Base-by-base conservation (phyloP, 2,329 filamentous ascomycete genomes). In the Diaporthe citrichinensis region DNA sequence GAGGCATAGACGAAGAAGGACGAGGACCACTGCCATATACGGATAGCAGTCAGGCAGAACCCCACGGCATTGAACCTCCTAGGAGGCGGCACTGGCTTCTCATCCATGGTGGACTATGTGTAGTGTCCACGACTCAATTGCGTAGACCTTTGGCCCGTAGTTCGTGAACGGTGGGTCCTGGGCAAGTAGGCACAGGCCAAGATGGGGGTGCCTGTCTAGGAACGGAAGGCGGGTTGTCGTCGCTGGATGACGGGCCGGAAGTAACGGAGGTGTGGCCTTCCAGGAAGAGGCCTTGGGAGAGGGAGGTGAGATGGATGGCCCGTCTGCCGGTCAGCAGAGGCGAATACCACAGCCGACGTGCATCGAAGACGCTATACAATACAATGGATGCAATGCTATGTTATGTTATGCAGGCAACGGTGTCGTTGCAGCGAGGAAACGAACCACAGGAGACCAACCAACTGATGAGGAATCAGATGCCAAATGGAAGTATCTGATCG, bases 1-100 rank as follows among this genome's bases (percentile, higher is more conserved):
- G 76, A 78, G 74, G 68, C 73, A 71, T 72, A 77, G 49, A 78
- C 76, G 69, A 78, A 74, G 53, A 92, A 74, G 14, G 79, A 78
- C 25, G 78, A 80, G 55, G 65, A 67, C 57, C 77, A 78, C 57
- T 81, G 80, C 72, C 78, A 78, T n/a, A 78, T 57, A 17, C 80
- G 74, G 65, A 80, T 61, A 17, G 59, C 69, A 1, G 77, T 72
- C 25, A 78, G 61, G 65, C 74, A 71, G 28, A 79, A 71, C 58
- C 59, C 77, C 20, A 78, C 73, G 59, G 76, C 78, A 49, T 76
- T 75, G 76, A 31, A 69, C 74, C 53, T 74, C 49, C 55, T 73
- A 23, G 65, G 41, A 36, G 71, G 46, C 28, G 65, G 58, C 28
- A 72, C 31, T n/a, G 34, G 28, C 34, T 71, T 74, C 46, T 77